Conservation (phyloP, 106 monocot genomes). For the Iris macrosiphon region DNA sequence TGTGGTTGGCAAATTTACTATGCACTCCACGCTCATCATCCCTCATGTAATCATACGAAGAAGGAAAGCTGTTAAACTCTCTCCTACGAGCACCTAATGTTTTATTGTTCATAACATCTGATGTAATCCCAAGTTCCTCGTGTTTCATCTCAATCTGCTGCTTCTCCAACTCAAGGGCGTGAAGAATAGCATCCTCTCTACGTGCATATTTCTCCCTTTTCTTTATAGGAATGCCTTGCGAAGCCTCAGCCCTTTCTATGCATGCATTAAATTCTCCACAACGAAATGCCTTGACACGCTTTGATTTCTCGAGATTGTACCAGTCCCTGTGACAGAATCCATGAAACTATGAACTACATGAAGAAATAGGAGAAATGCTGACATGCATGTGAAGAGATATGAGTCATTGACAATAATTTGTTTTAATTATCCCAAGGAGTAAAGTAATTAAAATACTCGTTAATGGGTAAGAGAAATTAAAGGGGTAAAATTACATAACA, state of each 20-base stretch:
- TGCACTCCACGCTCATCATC: conserved; percentile 16
- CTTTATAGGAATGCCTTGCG: conserved; percentile 64
- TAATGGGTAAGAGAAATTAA: background rate
- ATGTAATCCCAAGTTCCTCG: conserved; percentile 6
- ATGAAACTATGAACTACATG: background rate
- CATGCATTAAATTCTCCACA: conserved; percentile 91
- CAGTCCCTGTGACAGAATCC: conserved; percentile 52
- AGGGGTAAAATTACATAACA: too few relatives aligned
- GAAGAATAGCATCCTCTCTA: conserved; percentile 90
- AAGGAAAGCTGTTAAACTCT: conserved; percentile 15
- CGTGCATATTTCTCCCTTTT: conserved; percentile 95
- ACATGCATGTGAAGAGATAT: background rate
- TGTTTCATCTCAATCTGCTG: conserved; percentile 35
- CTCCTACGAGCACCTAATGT: conserved; percentile 7
- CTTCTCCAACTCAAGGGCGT: conserved; percentile 84
- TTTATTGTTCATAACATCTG: conserved; percentile 14
- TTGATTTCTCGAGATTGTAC: conserved; percentile 95
- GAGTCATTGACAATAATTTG: background rate
- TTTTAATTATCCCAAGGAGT: too few relatives aligned
- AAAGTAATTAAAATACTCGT: too few relatives aligned
- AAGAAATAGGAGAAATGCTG: background rate
- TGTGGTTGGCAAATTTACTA: conserved; percentile 16
- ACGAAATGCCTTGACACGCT: conserved; percentile 83
- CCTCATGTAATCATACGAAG: conserved; percentile 8
- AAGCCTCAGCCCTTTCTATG: conserved; percentile 84